These are phyloP conservation scores for Tylopilus balloui DNA, from an alignment of 768 basidiomycete genomes.

Conservation along the genomic window DNA sequence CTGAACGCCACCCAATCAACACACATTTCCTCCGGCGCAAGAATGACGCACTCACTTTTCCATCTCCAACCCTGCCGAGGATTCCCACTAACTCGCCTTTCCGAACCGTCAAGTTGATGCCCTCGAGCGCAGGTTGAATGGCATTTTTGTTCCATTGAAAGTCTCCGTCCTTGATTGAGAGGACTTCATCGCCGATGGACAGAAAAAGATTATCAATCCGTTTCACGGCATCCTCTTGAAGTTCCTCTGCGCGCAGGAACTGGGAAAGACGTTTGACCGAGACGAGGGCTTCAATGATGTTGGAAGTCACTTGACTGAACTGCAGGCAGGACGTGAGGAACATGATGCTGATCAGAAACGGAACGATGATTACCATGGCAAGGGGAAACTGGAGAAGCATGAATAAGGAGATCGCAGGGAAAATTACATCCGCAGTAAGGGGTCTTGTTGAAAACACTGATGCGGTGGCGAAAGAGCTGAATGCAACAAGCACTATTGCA, in stretches of 20 bases:
- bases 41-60: slow-evolving; percentile 54
- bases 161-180: slow-evolving; percentile 70
- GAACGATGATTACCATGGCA: slow-evolving; percentile 54
- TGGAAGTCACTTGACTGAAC: slow-evolving; percentile 71
- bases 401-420: slow-evolving; percentile 92
- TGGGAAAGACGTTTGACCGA: slow-evolving; percentile 72
- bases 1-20: slow-evolving; percentile 30
- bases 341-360: neutral
- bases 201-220: slow-evolving; percentile 41
- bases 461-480: slow-evolving; percentile 77
- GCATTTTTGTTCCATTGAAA: slow-evolving; percentile 71
- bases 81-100: slow-evolving; percentile 86
- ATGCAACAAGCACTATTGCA: slow-evolving; percentile 60
- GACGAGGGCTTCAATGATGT: slow-evolving; percentile 82
- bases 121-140: slow-evolving; percentile 62
- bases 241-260: slow-evolving; percentile 75
- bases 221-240: slow-evolving; percentile 73
- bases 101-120: slow-evolving; percentile 65
- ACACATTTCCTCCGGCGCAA: neutral
- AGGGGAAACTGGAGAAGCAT: slow-evolving; percentile 85
- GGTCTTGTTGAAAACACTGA: slow-evolving; percentile 58
- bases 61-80: slow-evolving; percentile 85
- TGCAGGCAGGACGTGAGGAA: slow-evolving; percentile 23
- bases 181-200: slow-evolving; percentile 58
- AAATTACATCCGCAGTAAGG: slow-evolving; percentile 86